Conservation (phyloP, 2,329 filamentous ascomycete species). For the Colletotrichum agaves region DNA sequence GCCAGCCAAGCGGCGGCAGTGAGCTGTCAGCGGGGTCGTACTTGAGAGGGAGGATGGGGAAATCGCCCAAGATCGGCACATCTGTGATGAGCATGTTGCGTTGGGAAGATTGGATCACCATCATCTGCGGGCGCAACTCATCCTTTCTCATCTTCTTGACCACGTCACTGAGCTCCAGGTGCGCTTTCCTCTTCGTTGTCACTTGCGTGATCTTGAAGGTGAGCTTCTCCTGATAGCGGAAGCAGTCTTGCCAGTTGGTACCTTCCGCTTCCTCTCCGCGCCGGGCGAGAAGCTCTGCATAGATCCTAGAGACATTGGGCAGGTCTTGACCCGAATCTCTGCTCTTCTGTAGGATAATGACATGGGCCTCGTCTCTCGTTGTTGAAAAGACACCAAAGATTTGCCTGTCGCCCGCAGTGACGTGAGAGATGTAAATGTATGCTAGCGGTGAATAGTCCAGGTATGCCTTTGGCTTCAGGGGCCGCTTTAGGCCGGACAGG, state of each 20-base stretch:
- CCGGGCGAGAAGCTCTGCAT: conserved; percentile 77
- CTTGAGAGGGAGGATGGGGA: conserved; percentile 84
- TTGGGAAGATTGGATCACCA: conserved; percentile 92
- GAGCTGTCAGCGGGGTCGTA: conserved; percentile 87
- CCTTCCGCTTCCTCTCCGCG: conserved; percentile 73
- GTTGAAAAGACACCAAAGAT: conserved; percentile 95
- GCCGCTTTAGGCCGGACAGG: conserved; percentile 77
- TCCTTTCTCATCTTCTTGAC: conserved; percentile 92
- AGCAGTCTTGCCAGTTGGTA: conserved; percentile 80
- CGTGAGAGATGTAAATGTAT: conserved; percentile 93
- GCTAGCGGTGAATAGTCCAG: conserved; percentile 78
- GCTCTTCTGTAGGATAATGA: conserved; percentile 87
- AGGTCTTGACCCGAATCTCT: conserved; percentile 83
- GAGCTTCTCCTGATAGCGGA: conserved; percentile 87
- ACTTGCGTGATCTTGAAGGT: conserved; percentile 89
- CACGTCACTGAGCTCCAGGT: conserved; percentile 87
- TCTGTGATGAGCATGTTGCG: conserved; percentile 84
- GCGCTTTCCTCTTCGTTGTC: conserved; percentile 87
- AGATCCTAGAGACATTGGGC: conserved; percentile 91
- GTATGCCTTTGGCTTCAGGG: conserved; percentile 74
- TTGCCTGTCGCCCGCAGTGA: conserved; percentile 88
- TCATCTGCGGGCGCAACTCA: conserved; percentile 80
- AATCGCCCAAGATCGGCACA: conserved; percentile 83
- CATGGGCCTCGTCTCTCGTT: conserved; percentile 79
- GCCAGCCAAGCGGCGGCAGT: conserved; percentile 93